Conservation (phyloP, 2,329 filamentous ascomycete species). For the Cadophora gregata region DNA sequence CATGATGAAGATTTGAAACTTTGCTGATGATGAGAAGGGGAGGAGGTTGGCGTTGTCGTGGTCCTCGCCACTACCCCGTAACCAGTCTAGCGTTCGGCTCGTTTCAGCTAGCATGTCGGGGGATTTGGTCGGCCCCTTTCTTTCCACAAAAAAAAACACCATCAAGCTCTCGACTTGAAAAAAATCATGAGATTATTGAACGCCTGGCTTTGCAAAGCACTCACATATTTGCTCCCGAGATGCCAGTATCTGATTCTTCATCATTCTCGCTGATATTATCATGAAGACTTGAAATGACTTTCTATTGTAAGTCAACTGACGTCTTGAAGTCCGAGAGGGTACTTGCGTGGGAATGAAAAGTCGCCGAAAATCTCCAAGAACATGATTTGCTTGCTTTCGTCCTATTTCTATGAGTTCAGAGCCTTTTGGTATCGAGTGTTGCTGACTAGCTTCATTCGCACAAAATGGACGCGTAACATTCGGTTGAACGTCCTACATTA, state of each 20-base stretch:
- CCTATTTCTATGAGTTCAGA: background rate
- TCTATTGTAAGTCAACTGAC: background rate
- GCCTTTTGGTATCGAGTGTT: background rate
- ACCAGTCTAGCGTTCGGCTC: background rate
- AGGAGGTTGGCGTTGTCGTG: background rate
- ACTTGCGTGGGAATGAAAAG: no score
- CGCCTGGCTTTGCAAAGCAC: no score
- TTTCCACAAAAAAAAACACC: background rate
- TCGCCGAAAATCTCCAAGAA: background rate
- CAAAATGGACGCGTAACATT: background rate
- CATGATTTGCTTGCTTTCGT: no score
- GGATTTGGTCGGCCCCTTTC: background rate
- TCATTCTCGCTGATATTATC: background rate
- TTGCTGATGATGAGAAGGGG: background rate
- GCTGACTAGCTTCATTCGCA: background rate
- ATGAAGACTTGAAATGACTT: background rate
- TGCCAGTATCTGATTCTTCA: background rate
- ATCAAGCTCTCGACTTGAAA: background rate
- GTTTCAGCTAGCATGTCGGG: background rate
- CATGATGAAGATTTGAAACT: background rate
- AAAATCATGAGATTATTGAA: background rate
- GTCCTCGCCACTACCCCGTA: background rate
- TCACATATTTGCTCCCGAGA: background rate
- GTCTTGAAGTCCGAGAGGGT: background rate
- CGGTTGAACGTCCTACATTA: background rate